Evolutionary conservation across 306 rosid genomes (phyloP).

Genomic region (Pyrus pyrifolia): DNA sequence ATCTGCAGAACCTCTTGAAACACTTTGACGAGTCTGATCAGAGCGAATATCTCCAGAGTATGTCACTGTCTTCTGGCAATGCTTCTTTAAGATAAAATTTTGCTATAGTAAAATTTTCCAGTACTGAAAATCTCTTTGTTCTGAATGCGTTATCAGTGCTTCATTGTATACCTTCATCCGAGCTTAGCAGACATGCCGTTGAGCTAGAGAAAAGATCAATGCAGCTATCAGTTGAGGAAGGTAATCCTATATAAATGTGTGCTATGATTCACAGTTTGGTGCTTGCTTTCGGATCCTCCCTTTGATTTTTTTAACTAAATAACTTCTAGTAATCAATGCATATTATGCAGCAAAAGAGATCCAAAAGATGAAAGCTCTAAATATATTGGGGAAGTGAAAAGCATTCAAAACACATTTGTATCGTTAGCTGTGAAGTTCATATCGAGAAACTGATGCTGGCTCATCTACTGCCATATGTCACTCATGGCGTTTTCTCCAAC

Average conservation of each 20-base stretch:
- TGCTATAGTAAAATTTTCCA: too few species aligned
- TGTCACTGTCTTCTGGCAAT: not conserved
- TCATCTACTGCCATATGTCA: not conserved
- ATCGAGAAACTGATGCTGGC: not conserved
- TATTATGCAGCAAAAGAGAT: conserved; percentile 38
- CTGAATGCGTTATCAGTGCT: conserved; percentile 20
- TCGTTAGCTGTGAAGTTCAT: not conserved
- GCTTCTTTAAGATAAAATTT: not conserved
- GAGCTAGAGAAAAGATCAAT: conserved; percentile 47
- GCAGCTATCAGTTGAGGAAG: conserved; percentile 45
- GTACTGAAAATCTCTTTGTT: conserved; percentile 2
- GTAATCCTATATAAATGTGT: not conserved
- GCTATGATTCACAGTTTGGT: not conserved
- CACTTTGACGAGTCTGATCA: conserved; percentile 26
- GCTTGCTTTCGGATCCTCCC: not conserved
- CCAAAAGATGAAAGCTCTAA: conserved; percentile 37
- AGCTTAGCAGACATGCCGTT: conserved; percentile 44
- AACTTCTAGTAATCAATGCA: not conserved
- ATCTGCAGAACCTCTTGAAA: conserved; percentile 26
- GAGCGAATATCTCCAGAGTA: conserved; percentile 21
- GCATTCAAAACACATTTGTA: not conserved
- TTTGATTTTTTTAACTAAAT: not conserved
- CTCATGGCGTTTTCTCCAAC: not conserved
- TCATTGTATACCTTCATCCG: conserved; percentile 26
- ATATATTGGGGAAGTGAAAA: conserved; percentile 20